Base-by-base conservation (phyloP, 192 early-diverging fungal species). In the Gonapodya sp. region DNA sequence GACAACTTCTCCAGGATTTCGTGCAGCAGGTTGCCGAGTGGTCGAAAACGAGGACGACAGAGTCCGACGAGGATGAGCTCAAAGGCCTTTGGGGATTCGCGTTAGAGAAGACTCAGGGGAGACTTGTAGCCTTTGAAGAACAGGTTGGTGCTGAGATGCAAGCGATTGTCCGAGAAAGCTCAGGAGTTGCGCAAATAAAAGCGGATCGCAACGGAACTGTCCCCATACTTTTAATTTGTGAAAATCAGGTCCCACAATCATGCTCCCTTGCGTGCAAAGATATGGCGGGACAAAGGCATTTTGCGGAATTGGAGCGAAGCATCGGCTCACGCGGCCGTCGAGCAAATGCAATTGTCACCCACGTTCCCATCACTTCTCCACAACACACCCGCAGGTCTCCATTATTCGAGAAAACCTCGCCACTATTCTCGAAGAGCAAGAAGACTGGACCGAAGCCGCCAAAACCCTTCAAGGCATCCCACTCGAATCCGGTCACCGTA, bases 371-470 rank as follows among this genome's bases (percentile, higher is more conserved):
- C n/a, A n/a, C n/a, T n/a, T n/a, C n/a, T n/a, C n/a, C n/a, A n/a
- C n/a, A n/a, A n/a, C n/a, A n/a, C 75, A 32, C 30, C 75, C 31
- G 8, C 75, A 82, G 79, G 91, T 95, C 1, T 93, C 94, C 0
- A 82, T 84, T 33, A 87, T 94, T 33, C 88, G 95, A 32, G 92
- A 93, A 74, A 89, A 93, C 73, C 87, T 99, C 34, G 93, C 96
- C 0, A 84, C 86, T 18, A 86, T 95, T 2, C 89, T 92, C 75
- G 93, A 94, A 64, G 82, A 86, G 14, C 89, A 94, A 35, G 92
- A 94, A 78, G 89, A 93, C 16, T 97, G 92, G 92, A 84, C 87
- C n/a, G 93, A 94, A 78, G 96, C 97, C 1, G 96, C 96, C 2
- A 89, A 86, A 81, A 89, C 92, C 33, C 88, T 99, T 46, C 93